Evolutionary conservation across 495 filamentous ascomycete species (phyloP).

Genomic region (Neurospora discreta): DNA sequence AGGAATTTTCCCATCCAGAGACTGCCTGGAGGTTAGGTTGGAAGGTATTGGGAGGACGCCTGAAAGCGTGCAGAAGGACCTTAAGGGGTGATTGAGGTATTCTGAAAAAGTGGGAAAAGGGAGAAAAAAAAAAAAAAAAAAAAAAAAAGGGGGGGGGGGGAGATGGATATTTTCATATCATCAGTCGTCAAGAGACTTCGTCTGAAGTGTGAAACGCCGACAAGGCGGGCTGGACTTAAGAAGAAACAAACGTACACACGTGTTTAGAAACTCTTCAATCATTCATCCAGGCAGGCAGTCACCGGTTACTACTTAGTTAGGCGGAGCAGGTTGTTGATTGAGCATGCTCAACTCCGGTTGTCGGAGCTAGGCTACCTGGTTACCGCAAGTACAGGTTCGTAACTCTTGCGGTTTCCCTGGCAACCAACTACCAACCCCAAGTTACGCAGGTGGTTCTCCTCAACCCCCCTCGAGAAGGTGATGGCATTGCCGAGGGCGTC

Average conservation of each 20-base stretch:
- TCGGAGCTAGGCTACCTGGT: background rate
- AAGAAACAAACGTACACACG: no score
- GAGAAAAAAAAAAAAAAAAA: no score
- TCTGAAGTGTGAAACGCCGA: background rate
- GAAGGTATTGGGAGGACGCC: background rate
- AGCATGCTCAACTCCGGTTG: background rate
- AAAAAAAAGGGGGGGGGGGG: no score
- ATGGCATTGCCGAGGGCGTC: background rate
- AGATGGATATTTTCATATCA: background rate
- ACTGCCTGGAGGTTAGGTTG: background rate
- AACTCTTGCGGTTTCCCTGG: background rate
- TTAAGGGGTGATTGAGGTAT: background rate
- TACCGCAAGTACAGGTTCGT: background rate
- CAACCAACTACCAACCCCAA: background rate
- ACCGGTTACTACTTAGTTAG: background rate
- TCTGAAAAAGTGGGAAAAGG: background rate
- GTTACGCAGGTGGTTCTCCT: background rate
- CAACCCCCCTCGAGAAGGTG: background rate
- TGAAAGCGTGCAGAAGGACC: background rate
- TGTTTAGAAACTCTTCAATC: no score
- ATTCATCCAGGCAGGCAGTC: background rate
- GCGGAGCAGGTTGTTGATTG: background rate
- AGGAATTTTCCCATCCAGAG: background rate
- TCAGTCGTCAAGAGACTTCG: background rate
- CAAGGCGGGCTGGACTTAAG: no score